phyloP scores from a whole-genome alignment of 257 asterid genomes.

The Solanum infundibuliforme region DNA sequence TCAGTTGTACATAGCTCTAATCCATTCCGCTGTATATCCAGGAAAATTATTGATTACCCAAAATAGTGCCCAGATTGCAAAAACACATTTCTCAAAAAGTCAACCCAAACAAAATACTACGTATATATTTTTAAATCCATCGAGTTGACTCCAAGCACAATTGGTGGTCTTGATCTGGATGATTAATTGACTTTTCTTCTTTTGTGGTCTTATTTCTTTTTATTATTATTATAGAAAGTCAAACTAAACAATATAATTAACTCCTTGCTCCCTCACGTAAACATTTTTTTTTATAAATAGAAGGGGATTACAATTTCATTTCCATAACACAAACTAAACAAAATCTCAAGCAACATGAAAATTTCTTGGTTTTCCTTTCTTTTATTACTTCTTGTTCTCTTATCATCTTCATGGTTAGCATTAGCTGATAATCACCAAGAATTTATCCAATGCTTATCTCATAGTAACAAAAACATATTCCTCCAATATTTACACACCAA shows the following conservation, averaged over 20 bases:
- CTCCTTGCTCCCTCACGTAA: too few relatives aligned
- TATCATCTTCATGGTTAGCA: neutral
- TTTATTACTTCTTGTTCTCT: neutral
- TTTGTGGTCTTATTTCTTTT: neutral
- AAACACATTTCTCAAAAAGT: neutral
- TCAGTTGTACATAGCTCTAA: too few relatives aligned
- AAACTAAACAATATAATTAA: too few relatives aligned
- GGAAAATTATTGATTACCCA: too few relatives aligned
- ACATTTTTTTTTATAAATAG: neutral
- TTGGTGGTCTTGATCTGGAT: too few relatives aligned
- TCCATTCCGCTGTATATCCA: too few relatives aligned
- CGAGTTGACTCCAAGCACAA: too few relatives aligned
- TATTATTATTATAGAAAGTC: too few relatives aligned
- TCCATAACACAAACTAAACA: neutral
- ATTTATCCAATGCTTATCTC: neutral
- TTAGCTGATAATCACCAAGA: neutral
- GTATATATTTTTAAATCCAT: too few relatives aligned
- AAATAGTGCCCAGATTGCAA: too few relatives aligned
- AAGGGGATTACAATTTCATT: neutral
- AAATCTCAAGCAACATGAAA: neutral
- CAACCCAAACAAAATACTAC: too few relatives aligned
- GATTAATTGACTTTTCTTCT: neutral
- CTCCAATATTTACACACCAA: slow-evolving; percentile 5
- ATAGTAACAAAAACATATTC: neutral
- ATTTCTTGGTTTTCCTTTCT: neutral